Conservation (phyloP, 495 filamentous ascomycete genomes). For the Tuber indicum region DNA sequence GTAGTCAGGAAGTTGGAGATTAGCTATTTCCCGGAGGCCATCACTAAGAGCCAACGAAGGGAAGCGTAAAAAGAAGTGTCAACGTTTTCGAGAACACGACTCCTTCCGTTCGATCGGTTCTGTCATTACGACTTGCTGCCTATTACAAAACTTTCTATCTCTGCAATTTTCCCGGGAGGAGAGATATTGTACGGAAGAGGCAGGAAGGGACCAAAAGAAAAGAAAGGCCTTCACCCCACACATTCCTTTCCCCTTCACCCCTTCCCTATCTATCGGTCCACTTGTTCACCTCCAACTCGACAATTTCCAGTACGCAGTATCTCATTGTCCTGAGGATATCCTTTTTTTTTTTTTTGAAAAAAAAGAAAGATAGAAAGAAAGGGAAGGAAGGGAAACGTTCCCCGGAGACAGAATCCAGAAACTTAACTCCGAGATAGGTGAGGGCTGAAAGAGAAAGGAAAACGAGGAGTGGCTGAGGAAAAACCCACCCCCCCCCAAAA, state of each 20-base stretch:
- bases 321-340: conserved; percentile 7
- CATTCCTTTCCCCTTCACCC: conserved; percentile 9
- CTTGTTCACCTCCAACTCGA: conserved; percentile 37
- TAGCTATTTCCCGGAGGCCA: background rate
- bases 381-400: background rate
- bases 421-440: background rate
- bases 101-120: background rate
- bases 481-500: background rate
- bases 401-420: background rate
- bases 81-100: background rate
- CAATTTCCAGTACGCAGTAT: conserved; percentile 19
- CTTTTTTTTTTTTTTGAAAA: background rate
- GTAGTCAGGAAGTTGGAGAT: background rate
- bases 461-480: background rate
- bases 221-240: conserved; percentile 13
- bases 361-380: too few species aligned
- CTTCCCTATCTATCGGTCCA: conserved; percentile 24
- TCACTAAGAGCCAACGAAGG: background rate
- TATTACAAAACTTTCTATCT: background rate
- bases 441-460: background rate
- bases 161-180: background rate
- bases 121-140: background rate
- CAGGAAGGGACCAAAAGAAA: conserved; percentile 19
- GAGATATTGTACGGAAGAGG: background rate
- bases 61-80: conserved; percentile 2